Evolutionary conservation across 306 rosid genomes (phyloP).

Genomic region (Castanea sativa): DNA sequence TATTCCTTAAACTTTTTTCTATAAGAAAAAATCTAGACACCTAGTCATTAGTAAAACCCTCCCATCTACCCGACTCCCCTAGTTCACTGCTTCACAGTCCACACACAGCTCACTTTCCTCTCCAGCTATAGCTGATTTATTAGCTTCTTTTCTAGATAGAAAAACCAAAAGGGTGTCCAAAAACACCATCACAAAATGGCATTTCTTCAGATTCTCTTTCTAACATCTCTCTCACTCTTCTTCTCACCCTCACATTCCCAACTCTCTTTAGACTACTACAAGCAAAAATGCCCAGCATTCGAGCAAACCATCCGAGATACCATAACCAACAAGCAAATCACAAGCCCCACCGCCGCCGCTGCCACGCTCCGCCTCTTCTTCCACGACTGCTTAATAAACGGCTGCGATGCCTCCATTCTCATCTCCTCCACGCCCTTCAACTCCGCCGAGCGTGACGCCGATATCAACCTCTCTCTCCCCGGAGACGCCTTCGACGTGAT

Average conservation of each 20-base stretch:
- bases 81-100: background rate
- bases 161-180: background rate
- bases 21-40: no score
- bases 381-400: conserved; percentile 46
- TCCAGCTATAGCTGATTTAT: background rate
- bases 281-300: conserved; percentile 47
- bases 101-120: background rate
- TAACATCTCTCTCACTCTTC: background rate
- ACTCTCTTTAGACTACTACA: conserved; percentile 40
- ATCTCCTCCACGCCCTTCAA: conserved; percentile 44
- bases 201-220: conserved; percentile 1
- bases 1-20: no score
- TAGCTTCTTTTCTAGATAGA: background rate
- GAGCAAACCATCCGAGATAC: conserved; percentile 13
- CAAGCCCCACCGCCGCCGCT: conserved; percentile 30
- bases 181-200: background rate
- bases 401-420: conserved; percentile 56
- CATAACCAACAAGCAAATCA: conserved; percentile 36
- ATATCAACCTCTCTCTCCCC: conserved; percentile 60
- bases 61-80: background rate
- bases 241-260: conserved; percentile 8
- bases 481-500: conserved; percentile 51
- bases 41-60: background rate
- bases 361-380: conserved; percentile 58
- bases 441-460: conserved; percentile 54